Evolutionary conservation across 1,139 yeast genomes (phyloP).

Genomic region (Protomyces inouyei): DNA sequence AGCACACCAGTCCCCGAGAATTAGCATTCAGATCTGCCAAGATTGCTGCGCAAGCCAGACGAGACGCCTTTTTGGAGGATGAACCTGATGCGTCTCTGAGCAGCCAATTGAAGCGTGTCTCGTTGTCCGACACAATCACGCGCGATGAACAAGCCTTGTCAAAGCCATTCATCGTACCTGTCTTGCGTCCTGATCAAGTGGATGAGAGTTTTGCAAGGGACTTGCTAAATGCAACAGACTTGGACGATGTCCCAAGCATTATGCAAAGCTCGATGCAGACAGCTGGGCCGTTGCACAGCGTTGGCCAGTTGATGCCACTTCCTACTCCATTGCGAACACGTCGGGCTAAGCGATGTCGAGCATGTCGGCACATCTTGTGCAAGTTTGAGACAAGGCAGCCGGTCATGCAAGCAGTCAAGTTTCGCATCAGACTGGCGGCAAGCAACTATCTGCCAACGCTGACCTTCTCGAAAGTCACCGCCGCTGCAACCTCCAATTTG

Average conservation of each 20-base stretch:
- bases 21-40: not conserved
- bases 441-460: not conserved
- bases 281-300: not conserved
- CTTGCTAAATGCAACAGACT: not conserved
- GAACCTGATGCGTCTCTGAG: not conserved
- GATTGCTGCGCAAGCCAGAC: not conserved
- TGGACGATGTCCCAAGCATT: not conserved
- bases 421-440: not conserved
- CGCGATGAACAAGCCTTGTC: not conserved
- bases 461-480: not conserved
- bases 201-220: not conserved
- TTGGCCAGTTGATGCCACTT: constrained; percentile 25
- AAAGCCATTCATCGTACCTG: not conserved
- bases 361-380: constrained; percentile 34
- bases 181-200: not conserved
- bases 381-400: constrained; percentile 31
- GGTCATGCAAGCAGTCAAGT: not conserved
- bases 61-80: not conserved
- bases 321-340: constrained; percentile 32
- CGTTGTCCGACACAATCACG: not conserved
- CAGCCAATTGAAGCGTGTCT: not conserved
- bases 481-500: not conserved
- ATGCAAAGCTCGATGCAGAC: not conserved
- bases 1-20: not conserved
- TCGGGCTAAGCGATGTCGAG: constrained; percentile 33